A percentile compares a stretch with the other conserved stretches of the same genome.
These are phyloP conservation scores for Vanrija sp. DNA, from an alignment of 1,284 basidiomycete species.

Conservation along the genomic window DNA sequence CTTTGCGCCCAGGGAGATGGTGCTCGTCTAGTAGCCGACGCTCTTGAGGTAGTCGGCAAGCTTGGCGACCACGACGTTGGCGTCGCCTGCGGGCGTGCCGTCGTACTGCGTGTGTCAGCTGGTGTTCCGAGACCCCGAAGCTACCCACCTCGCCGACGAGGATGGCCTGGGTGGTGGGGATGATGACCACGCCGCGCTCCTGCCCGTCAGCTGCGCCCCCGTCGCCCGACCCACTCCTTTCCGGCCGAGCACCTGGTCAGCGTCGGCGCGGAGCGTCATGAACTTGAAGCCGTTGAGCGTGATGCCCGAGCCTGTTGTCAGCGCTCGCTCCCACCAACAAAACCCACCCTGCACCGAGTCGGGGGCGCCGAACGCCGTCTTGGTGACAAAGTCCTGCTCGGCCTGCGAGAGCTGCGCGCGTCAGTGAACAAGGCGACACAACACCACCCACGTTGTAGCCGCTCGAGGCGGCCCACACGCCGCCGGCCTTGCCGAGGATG, in stretches of 20 bases:
- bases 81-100: slow-evolving; percentile 61
- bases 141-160: slow-evolving; percentile 62
- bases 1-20: background rate
- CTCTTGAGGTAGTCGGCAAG: slow-evolving; percentile 77
- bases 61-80: slow-evolving; percentile 65
- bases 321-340: background rate
- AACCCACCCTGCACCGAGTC: slow-evolving; percentile 51
- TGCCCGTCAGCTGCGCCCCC: slow-evolving; percentile 39
- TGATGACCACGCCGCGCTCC: slow-evolving; percentile 74
- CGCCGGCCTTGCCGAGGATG: slow-evolving; percentile 78
- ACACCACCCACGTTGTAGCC: slow-evolving; percentile 65
- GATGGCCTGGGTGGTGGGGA: slow-evolving; percentile 85
- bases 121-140: too few relatives aligned
- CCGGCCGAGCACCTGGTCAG: slow-evolving; percentile 72
- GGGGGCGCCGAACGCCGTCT: slow-evolving; percentile 55
- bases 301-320: slow-evolving; percentile 58
- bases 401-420: slow-evolving; percentile 60
- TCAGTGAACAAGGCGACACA: slow-evolving; percentile 5
- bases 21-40: slow-evolving; percentile 48
- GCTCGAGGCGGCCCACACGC: slow-evolving; percentile 75
- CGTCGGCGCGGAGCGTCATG: slow-evolving; percentile 63
- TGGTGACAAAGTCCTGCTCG: slow-evolving; percentile 69
- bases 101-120: slow-evolving; percentile 53
- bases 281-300: slow-evolving; percentile 73
- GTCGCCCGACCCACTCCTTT: slow-evolving; percentile 61